phyloP scores from a whole-genome alignment of 139 green algal species.

The Chlorokybus atmophyticus region DNA sequence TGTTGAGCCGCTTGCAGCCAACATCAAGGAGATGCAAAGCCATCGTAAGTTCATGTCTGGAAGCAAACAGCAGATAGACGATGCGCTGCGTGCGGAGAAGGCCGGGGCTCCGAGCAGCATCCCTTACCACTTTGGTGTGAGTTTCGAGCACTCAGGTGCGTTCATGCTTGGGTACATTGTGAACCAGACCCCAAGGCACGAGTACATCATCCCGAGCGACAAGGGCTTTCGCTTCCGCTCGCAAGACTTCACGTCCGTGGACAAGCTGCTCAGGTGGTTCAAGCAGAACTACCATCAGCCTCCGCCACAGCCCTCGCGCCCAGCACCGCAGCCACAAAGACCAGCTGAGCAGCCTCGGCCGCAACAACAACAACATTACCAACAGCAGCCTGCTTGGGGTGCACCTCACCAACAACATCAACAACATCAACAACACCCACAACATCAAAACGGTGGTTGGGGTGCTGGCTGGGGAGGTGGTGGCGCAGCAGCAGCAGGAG shows the following conservation, averaged over 20 bases:
- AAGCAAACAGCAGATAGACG: not conserved
- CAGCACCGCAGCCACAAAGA: too few species aligned
- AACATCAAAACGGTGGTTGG: too few species aligned
- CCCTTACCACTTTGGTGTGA: not conserved
- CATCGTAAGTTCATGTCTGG: not conserved
- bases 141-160: not conserved
- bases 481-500: too few species aligned
- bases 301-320: too few species aligned
- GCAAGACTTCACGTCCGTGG: not conserved
- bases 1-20: constrained; percentile 31
- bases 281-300: too few species aligned
- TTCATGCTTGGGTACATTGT: not conserved
- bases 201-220: not conserved
- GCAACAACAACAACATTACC: too few species aligned
- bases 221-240: not conserved
- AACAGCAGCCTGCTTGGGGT: too few species aligned
- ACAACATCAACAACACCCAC: too few species aligned
- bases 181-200: not conserved
- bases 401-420: too few species aligned
- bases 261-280: not conserved
- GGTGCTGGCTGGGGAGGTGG: too few species aligned
- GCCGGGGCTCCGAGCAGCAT: not conserved
- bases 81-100: not conserved
- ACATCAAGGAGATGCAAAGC: not conserved
- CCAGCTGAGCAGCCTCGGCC: too few species aligned